Evolutionary conservation across 2,329 filamentous ascomycete species (phyloP).

Genomic region (Aspergillus fumigatus): DNA sequence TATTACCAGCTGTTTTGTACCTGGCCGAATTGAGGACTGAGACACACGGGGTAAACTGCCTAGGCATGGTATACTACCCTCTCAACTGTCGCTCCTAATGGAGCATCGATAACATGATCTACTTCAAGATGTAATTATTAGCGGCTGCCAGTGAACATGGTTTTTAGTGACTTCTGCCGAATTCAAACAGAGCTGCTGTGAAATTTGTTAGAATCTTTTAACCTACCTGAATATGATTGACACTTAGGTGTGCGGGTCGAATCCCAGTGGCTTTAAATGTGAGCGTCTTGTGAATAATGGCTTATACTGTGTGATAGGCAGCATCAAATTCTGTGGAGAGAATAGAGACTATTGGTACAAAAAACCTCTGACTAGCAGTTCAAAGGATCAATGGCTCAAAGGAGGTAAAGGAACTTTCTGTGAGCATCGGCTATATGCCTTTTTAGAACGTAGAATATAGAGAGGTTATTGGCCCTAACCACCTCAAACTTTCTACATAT

Average conservation of each 20-base stretch:
- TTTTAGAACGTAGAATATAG: too few relatives aligned
- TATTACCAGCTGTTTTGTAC: neutral
- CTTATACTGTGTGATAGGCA: too few relatives aligned
- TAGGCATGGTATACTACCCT: neutral
- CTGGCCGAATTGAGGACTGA: too few relatives aligned
- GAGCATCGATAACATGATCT: constrained; percentile 3
- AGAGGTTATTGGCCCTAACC: neutral
- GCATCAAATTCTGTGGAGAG: neutral
- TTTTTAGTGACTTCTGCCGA: constrained; percentile 16
- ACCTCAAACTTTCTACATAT: neutral
- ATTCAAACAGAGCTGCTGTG: constrained; percentile 7
- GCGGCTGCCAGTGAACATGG: constrained; percentile 15
- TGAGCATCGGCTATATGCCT: neutral
- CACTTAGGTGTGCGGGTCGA: too few relatives aligned
- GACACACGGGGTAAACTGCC: too few relatives aligned
- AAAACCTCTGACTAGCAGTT: neutral
- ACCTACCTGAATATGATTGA: neutral
- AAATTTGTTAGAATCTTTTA: constrained; percentile 2
- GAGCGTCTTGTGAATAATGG: neutral
- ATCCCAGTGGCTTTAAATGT: neutral
- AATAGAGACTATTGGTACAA: neutral
- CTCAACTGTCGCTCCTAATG: neutral
- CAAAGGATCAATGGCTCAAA: neutral
- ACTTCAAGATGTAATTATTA: constrained; percentile 6
- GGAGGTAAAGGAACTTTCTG: neutral